phyloP scores from a whole-genome alignment of 1,139 yeast species.

The Kodamaea suecica region DNA sequence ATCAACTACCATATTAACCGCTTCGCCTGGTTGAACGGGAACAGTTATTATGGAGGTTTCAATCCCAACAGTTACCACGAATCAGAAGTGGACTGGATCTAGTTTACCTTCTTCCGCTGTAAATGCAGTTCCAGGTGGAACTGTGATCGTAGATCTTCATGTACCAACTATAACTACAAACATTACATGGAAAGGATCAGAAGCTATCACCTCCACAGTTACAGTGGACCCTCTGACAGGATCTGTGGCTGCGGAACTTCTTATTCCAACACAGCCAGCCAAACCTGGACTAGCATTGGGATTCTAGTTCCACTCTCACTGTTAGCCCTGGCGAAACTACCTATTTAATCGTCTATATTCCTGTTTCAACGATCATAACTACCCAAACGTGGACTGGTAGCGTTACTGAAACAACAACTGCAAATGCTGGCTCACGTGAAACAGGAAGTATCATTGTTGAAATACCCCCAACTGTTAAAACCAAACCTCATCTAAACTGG shows the following conservation, averaged over 20 bases:
- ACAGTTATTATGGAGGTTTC: slow-evolving; percentile 17
- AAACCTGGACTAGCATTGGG: slow-evolving; percentile 7
- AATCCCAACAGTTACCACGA: slow-evolving; percentile 12
- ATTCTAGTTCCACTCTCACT: slow-evolving; percentile 6
- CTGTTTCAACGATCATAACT: slow-evolving; percentile 13
- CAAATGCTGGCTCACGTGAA: slow-evolving; percentile 9
- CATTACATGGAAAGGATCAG: slow-evolving; percentile 5
- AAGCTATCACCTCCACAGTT: slow-evolving; percentile 7
- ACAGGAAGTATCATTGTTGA: slow-evolving; percentile 13
- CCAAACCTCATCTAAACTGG: slow-evolving; percentile 13
- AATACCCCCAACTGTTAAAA: slow-evolving; percentile 10
- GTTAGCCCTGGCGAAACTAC: slow-evolving; percentile 12
- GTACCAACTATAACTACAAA: slow-evolving; percentile 3
- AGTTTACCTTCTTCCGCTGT: slow-evolving; percentile 14
- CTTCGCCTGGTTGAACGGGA: slow-evolving; percentile 8
- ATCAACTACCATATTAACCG: not conserved
- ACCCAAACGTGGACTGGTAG: slow-evolving; percentile 13
- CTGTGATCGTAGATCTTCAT: slow-evolving; percentile 2
- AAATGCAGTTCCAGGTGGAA: slow-evolving; percentile 6
- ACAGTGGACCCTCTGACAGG: slow-evolving; percentile 3
- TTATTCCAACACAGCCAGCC: slow-evolving; percentile 7
- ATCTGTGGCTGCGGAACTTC: slow-evolving; percentile 9
- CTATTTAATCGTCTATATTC: slow-evolving; percentile 15
- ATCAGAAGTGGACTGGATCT: slow-evolving; percentile 8
- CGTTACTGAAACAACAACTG: slow-evolving; percentile 11